Evolutionary conservation across 768 basidiomycete genomes (phyloP).

Genomic region (Pseudohyphozyma bogoriensis): DNA sequence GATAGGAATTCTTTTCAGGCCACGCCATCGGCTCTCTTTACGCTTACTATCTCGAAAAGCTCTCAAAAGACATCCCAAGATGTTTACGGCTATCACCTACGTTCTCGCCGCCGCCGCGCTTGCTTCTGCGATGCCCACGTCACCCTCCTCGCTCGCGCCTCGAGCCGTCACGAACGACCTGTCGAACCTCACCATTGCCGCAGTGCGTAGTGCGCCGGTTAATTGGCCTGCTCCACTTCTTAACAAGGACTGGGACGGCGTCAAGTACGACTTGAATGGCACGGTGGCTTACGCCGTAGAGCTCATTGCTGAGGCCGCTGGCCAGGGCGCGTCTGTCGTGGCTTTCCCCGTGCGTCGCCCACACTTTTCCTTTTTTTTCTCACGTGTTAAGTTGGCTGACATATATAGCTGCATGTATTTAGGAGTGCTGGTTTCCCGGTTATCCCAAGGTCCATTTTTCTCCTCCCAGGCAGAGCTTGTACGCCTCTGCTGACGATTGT

Average conservation of each 20-base stretch:
- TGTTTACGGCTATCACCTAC: too few species aligned
- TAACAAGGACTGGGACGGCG: neutral
- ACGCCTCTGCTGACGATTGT: neutral
- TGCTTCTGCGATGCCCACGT: too few species aligned
- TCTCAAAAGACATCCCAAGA: too few species aligned
- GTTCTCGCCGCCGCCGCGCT: too few species aligned
- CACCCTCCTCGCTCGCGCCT: neutral
- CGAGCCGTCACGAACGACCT: neutral
- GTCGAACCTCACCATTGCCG: constrained; percentile 1
- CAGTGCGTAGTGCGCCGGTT: neutral
- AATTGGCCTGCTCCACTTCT: neutral
- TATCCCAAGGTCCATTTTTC: neutral
- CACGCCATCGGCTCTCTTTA: too few species aligned
- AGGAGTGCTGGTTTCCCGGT: neutral
- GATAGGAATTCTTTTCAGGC: too few species aligned
- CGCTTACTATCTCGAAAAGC: too few species aligned
- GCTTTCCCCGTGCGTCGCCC: constrained; percentile 1
- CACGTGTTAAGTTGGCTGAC: neutral
- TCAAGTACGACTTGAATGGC: neutral
- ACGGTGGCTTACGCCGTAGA: constrained; percentile 1
- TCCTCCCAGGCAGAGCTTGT: too few species aligned
- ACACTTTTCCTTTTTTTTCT: neutral
- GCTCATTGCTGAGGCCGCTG: neutral
- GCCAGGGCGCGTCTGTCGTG: neutral
- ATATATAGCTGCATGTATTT: too few species aligned